Base-by-base conservation (phyloP, 2,329 filamentous ascomycete genomes). In the Fusarium sp. region DNA sequence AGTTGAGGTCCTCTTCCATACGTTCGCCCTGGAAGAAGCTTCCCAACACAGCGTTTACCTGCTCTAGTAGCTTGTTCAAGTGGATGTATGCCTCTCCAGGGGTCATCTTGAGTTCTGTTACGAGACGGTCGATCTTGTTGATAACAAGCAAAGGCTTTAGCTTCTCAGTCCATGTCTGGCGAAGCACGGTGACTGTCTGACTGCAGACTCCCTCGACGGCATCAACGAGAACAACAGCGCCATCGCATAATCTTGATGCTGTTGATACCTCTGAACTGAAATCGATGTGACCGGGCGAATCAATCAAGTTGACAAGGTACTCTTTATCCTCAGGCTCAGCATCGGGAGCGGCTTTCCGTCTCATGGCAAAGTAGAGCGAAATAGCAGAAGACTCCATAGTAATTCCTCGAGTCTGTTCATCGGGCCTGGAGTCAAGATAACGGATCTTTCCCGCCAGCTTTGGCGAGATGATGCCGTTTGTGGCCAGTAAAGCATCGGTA, bases 371-470 rank as follows among this genome's bases (percentile, higher is more conserved):
- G 77, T 91, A 96, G 31, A 99, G 82, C 1, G 95, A 98, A 64
- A 99, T 99, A 61, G 95, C 95, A 6, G 94, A 98, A 0, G 95
- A 98, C 76, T 99, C 95, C 95, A 99, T 99, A n/a, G 95, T 99
- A 72, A 99, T 99, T 53, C 95, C 95, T 65, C 95, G 89, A 14
- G 91, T 85, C 78, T 99, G 95, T 76, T 99, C 95, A 77, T 99
- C 95, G 2, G 94, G 94, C 38, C 95, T 84, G 19, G 95, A 98
- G 78, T 99, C 95, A 56, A 99, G 87, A 72, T 98, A 99, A 66
- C 95, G 90, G 77, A 99, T 96, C 82, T 98, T 98, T 75, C 95
- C 95, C 53, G 95, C 95, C 72, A 98, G 84, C 75, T 98, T 98
- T 52, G 94, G 92, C 27, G 95, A 98, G 72, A 99, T 99, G 79